Percentiles rank a stretch among this genome's conserved stretches.
Conservation (phyloP, 768 basidiomycete genomes). For the Naematelia encephala region DNA sequence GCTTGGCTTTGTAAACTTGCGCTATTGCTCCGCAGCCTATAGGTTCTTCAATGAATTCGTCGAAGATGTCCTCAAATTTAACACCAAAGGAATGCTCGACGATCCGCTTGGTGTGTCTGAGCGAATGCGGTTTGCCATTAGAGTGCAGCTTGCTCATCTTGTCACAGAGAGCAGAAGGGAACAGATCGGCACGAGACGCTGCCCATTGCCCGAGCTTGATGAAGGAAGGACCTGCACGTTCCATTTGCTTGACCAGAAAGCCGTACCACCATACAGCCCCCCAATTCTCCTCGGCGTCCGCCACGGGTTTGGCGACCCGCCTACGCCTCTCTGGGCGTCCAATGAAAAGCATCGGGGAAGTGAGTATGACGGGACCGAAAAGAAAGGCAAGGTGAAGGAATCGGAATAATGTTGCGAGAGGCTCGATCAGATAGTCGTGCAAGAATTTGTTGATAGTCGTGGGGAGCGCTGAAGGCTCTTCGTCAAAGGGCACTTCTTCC, state of each 20-base stretch:
- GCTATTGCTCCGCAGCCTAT: constrained; percentile 99
- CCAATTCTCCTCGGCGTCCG: constrained; percentile 73
- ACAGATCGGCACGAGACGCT: constrained; percentile 87
- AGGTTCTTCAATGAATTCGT: constrained; percentile 76
- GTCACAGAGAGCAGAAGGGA: constrained; percentile 80
- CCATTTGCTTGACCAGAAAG: constrained; percentile 83
- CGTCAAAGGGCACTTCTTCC: too few species aligned
- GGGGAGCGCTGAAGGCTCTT: too few species aligned
- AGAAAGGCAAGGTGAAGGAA: constrained; percentile 78
- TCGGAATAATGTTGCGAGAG: constrained; percentile 72
- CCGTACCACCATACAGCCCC: constrained; percentile 97
- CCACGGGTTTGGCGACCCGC: constrained; percentile 41
- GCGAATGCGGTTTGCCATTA: constrained; percentile 72
- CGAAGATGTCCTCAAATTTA: constrained; percentile 83
- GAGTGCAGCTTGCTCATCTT: constrained; percentile 84
- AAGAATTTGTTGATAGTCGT: too few species aligned
- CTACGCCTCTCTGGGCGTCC: constrained; percentile 56
- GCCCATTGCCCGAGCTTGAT: constrained; percentile 99
- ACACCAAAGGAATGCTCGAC: constrained; percentile 79
- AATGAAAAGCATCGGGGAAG: constrained; percentile 74
- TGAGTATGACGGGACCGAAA: constrained; percentile 81
- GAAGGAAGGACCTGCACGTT: constrained; percentile 92
- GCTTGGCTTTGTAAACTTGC: constrained; percentile 86
- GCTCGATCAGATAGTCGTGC: constrained; percentile 74
- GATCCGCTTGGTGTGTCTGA: constrained; percentile 72